A percentile compares a stretch with the other conserved stretches of the same genome.
These are phyloP conservation scores for Meyerozyma athensensis DNA, from an alignment of 1,139 yeast genomes.

Conservation along the genomic window DNA sequence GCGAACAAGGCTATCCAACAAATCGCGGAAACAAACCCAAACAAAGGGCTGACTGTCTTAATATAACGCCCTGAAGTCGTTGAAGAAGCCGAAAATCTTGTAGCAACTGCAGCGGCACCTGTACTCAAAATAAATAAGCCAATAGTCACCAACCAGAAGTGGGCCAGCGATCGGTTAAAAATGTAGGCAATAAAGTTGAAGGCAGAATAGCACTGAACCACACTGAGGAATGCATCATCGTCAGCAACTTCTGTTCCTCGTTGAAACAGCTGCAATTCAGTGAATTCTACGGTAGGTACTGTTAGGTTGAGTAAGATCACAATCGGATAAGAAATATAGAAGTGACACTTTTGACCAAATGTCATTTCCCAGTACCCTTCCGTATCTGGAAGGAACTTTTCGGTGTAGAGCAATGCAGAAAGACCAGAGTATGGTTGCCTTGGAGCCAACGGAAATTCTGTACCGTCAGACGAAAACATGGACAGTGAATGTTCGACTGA, in stretches of 20 bases:
- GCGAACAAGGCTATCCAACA: slow-evolving; percentile 77
- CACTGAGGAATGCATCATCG: slow-evolving; percentile 16
- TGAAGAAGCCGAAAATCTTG: background rate
- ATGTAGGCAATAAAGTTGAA: slow-evolving; percentile 13
- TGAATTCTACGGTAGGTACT: background rate
- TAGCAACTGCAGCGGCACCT: slow-evolving; percentile 2
- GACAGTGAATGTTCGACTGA: too few relatives aligned
- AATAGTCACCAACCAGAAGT: slow-evolving; percentile 12
- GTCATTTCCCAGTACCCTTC: background rate
- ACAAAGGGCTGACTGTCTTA: slow-evolving; percentile 33
- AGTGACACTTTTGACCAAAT: slow-evolving; percentile 6
- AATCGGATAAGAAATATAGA: slow-evolving; percentile 2
- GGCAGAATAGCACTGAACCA: slow-evolving; percentile 19
- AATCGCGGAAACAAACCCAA: slow-evolving; percentile 68
- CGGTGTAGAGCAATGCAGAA: too few relatives aligned
- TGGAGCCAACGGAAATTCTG: too few relatives aligned
- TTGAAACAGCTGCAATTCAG: background rate
- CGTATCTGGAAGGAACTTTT: too few relatives aligned
- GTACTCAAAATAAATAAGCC: slow-evolving; percentile 4
- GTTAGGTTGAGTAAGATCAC: background rate
- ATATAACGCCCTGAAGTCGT: slow-evolving; percentile 12
- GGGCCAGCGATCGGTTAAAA: slow-evolving; percentile 10
- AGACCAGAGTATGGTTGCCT: too few relatives aligned
- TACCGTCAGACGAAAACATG: too few relatives aligned
- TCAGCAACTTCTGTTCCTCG: slow-evolving; percentile 4